phyloP scores from a whole-genome alignment of 345 rosid genomes.

The Corchorus capsularis region DNA sequence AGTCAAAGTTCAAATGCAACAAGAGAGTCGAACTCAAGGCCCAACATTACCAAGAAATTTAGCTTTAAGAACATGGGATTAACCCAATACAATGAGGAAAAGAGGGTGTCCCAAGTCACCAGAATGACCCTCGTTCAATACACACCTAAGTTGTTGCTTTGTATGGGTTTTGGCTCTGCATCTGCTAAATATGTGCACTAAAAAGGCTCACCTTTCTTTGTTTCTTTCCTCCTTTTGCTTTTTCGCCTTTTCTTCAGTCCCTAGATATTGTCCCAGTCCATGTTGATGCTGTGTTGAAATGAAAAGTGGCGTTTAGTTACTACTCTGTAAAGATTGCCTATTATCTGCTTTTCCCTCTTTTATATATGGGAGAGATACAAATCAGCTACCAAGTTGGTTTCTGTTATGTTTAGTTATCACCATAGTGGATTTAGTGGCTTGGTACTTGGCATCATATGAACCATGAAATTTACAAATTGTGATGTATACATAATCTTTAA shows the following conservation, averaged over 20 bases:
- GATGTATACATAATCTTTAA: no score
- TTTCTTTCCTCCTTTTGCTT: neutral
- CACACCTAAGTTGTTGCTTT: slow-evolving; percentile 44
- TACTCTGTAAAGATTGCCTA: neutral
- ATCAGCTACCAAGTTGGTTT: neutral
- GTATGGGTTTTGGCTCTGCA: slow-evolving; percentile 39
- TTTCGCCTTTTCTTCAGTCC: neutral
- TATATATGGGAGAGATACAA: neutral
- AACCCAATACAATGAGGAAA: slow-evolving; percentile 25
- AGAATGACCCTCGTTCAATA: slow-evolving; percentile 25
- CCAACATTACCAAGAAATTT: slow-evolving; percentile 29
- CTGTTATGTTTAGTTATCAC: no score
- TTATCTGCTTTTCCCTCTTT: neutral
- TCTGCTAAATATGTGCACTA: slow-evolving; percentile 19
- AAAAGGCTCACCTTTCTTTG: neutral
- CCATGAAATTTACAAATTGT: no score
- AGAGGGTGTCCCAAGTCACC: slow-evolving; percentile 24
- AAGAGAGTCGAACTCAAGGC: neutral
- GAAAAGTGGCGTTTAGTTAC: no score
- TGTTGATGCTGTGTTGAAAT: no score
- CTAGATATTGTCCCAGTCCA: neutral
- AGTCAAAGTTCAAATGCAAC: slow-evolving; percentile 23
- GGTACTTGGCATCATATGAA: no score
- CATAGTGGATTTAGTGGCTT: no score
- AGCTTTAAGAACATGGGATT: slow-evolving; percentile 30